phyloP scores from a whole-genome alignment of 805 yeast species.

The Danielia oregonensis region DNA sequence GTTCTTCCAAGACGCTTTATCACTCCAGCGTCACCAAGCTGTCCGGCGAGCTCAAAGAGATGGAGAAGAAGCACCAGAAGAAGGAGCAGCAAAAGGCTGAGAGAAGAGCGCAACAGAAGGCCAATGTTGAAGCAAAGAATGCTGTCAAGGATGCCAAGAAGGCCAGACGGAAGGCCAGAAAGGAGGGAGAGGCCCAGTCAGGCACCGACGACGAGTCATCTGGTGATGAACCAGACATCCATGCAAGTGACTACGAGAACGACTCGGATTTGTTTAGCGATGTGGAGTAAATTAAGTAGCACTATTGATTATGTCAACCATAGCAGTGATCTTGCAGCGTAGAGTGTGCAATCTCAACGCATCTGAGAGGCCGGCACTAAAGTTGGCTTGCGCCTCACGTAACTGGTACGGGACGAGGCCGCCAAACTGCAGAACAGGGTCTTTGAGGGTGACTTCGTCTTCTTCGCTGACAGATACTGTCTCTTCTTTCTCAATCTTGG shows the following conservation, averaged over 20 bases:
- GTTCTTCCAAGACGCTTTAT: conserved; percentile 82
- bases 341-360: conserved; percentile 21
- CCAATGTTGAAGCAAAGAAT: conserved; percentile 69
- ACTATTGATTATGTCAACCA: conserved; percentile 3
- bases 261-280: conserved; percentile 48
- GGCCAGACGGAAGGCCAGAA: conserved; percentile 58
- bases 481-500: neutral
- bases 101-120: conserved; percentile 76
- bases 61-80: conserved; percentile 66
- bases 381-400: conserved; percentile 34
- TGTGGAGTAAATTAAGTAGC: conserved; percentile 17
- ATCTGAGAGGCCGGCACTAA: conserved; percentile 27
- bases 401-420: conserved; percentile 43
- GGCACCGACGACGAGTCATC: conserved; percentile 16
- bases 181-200: conserved; percentile 29
- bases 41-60: conserved; percentile 50
- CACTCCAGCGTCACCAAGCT: conserved; percentile 71
- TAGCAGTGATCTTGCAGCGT: conserved; percentile 14
- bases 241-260: conserved; percentile 45
- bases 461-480: neutral
- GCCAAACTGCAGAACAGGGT: conserved; percentile 43
- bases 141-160: conserved; percentile 72
- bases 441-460: conserved; percentile 4
- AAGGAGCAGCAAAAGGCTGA: conserved; percentile 60
- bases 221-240: conserved; percentile 26